A percentile compares a stretch with the other conserved stretches of the same genome.
phyloP scores from a whole-genome alignment of 2,329 filamentous ascomycete species.

The Fusarium setosum region DNA sequence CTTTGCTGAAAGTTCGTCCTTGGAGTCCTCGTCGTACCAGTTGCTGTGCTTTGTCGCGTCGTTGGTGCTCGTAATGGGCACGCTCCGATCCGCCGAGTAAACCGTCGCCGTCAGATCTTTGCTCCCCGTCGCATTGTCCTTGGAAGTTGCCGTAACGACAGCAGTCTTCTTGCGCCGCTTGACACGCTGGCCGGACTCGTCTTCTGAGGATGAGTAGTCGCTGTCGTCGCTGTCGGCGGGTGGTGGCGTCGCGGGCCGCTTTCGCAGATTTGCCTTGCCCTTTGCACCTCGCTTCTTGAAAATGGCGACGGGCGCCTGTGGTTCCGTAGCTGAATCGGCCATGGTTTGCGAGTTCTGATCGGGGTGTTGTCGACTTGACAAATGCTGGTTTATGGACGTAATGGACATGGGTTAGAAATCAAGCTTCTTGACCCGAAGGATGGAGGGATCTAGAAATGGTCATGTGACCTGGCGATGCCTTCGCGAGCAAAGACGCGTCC shows the following conservation, averaged over 20 bases:
- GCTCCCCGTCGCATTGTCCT: slow-evolving; percentile 50
- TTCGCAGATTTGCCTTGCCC: slow-evolving; percentile 80
- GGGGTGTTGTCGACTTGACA: background rate
- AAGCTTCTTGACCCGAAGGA: slow-evolving; percentile 4
- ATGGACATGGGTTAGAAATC: slow-evolving; percentile 33
- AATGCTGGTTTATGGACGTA: background rate
- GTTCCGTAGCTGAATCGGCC: slow-evolving; percentile 34
- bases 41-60: slow-evolving; percentile 91
- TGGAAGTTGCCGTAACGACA: slow-evolving; percentile 73
- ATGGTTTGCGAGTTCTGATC: slow-evolving; percentile 18
- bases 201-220: slow-evolving; percentile 79
- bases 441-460: slow-evolving; percentile 26
- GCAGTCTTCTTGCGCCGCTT: slow-evolving; percentile 81
- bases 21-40: slow-evolving; percentile 85
- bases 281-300: slow-evolving; percentile 91
- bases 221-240: slow-evolving; percentile 70
- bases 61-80: slow-evolving; percentile 74
- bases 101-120: slow-evolving; percentile 62
- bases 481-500: background rate
- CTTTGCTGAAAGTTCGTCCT: slow-evolving; percentile 58
- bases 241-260: slow-evolving; percentile 82
- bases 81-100: slow-evolving; percentile 70
- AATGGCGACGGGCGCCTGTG: slow-evolving; percentile 66
- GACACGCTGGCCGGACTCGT: slow-evolving; percentile 79
- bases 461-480: slow-evolving; percentile 27